Conservation (phyloP, 1,139 yeast species). For the Taphrina populina region DNA sequence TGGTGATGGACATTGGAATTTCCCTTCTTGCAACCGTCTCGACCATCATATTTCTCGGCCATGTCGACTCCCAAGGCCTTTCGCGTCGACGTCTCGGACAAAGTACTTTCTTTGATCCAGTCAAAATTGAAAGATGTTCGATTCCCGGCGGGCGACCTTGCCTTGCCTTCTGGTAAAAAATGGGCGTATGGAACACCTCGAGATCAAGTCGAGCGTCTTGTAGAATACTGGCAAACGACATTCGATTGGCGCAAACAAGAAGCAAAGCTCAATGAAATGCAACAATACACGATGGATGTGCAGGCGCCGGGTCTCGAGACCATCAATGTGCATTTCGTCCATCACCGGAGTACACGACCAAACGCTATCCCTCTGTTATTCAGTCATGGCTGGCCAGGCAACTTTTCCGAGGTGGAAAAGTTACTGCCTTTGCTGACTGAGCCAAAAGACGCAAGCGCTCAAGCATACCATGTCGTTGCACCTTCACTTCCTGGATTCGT, state of each 20-base stretch:
- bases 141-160: conserved; percentile 19
- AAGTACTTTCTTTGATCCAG: conserved; percentile 5
- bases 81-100: conserved; percentile 18
- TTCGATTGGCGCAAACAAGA: conserved; percentile 32
- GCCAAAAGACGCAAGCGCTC: conserved; percentile 19
- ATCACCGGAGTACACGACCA: conserved; percentile 21
- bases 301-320: conserved; percentile 17
- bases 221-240: conserved; percentile 21
- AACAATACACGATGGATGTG: conserved; percentile 26
- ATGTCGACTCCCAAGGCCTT: conserved; percentile 39
- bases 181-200: conserved; percentile 30
- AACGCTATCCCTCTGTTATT: conserved; percentile 31
- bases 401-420: conserved; percentile 32
- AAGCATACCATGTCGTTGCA: conserved; percentile 34
- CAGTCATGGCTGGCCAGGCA: conserved; percentile 35
- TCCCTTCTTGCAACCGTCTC: too few species aligned
- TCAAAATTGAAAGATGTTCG: conserved; percentile 25
- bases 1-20: too few species aligned
- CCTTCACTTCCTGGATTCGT: conserved; percentile 32
- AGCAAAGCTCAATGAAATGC: conserved; percentile 25
- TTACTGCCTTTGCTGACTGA: conserved; percentile 30
- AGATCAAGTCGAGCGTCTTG: conserved; percentile 17
- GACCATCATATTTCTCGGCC: too few species aligned
- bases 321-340: conserved; percentile 32
- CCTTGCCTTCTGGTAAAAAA: conserved; percentile 10